Conservation (phyloP, 441 rosid genomes). For the Monsonia emarginata region DNA sequence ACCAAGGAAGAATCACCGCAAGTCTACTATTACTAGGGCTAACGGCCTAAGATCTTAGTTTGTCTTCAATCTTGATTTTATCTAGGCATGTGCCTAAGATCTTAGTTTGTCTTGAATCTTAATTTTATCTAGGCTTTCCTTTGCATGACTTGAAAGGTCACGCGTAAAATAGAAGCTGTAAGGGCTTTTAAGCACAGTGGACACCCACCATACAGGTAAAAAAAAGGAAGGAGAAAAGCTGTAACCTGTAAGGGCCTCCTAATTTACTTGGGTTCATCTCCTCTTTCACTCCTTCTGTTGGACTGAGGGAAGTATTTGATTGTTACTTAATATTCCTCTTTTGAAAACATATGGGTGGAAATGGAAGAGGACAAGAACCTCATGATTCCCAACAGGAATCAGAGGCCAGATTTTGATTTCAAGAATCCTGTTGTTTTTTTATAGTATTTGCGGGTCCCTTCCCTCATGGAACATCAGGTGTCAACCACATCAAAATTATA, state of each 20-base stretch:
- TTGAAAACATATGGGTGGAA: background rate
- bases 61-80: background rate
- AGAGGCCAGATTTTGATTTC: background rate
- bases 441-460: background rate
- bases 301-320: background rate
- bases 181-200: background rate
- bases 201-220: background rate
- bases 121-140: background rate
- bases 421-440: background rate
- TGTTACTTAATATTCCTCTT: background rate
- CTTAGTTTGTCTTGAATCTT: background rate
- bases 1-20: conserved; percentile 3
- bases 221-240: background rate
- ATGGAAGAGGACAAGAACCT: conserved; percentile 1
- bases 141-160: background rate
- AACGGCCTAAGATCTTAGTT: conserved; percentile 4
- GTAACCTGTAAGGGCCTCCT: no score
- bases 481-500: no score
- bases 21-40: no score
- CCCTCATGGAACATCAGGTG: background rate
- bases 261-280: no score
- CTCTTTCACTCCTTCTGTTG: no score
- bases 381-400: conserved; percentile 4
- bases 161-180: background rate
- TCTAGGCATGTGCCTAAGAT: conserved; percentile 1